Base-by-base conservation (phyloP, 192 early-diverging fungal genomes). In the Endogone sp. region DNA sequence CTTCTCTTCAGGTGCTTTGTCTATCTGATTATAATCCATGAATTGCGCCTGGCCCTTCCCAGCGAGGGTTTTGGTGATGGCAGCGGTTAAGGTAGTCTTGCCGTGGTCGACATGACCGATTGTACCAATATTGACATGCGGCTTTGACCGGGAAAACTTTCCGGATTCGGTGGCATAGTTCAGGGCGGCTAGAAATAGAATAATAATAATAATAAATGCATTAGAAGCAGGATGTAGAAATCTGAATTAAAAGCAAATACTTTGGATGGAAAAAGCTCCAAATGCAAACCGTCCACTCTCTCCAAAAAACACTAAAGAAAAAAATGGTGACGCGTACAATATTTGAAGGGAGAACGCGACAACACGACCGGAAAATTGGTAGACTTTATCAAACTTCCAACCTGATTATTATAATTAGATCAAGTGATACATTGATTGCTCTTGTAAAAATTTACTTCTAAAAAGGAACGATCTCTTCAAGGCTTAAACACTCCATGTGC, bases 81-180 rank as follows among this genome's bases (percentile, higher is more conserved):
- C 97, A 44, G 97, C 97, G 22, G 97, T 96, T 74, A 98, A 90
- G 37, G 97, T 97, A 26, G 97, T 96, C 88, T 97, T 99, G 65
- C 95, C 96, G 88, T 98, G 96, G 79, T 99, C 96, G 70, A 99
- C 96, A 82, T 99, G 97, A 59, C 97, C 97, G 74, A 99, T 98
- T 37, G 96, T 98, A 68, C 96, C 96, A 72, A 99, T 94, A 84
- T 99, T 99, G 77, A 99, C 88, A 81, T 99, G 97, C 9, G 95
- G 97, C 89, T 99, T 99, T 24, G 72, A 71, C 64, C 95, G 90
- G 31, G 85, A 71, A 82, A 88, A 99, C 67, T 91, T 85, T 21
- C 71, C 68, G 44, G 79, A 66, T 56, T 91, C 89, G 23, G 89
- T 76, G 64, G 86, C 70, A 64, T 78, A 68, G 32, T 66, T 30